Percentiles rank a stretch among this genome's conserved stretches.
Evolutionary conservation across 768 basidiomycete genomes (phyloP).

Genomic region (Russula emetica): DNA sequence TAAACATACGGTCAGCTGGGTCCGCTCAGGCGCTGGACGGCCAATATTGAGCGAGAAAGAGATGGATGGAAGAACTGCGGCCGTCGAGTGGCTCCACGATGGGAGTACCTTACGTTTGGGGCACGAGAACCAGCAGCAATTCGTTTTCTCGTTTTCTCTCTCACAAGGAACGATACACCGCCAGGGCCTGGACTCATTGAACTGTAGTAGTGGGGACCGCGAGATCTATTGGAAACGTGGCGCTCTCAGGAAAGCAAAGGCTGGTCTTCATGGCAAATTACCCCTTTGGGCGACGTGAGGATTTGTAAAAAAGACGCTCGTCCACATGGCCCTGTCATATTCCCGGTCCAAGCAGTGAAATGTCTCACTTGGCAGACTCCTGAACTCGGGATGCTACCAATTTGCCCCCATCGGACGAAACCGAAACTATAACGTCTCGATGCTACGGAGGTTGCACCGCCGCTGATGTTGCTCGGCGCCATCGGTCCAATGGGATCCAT

Average conservation of each 20-base stretch:
- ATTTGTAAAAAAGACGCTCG: neutral
- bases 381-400: neutral
- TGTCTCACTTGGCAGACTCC: neutral
- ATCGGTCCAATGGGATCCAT: slow-evolving; percentile 12
- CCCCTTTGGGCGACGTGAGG: slow-evolving; percentile 1
- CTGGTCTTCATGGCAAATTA: slow-evolving; percentile 17
- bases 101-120: neutral
- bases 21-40: neutral
- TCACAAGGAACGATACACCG: neutral
- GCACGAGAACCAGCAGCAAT: neutral
- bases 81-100: neutral
- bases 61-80: neutral
- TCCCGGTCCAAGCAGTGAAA: neutral
- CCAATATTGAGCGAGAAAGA: neutral
- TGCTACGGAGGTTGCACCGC: slow-evolving; percentile 11
- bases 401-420: neutral
- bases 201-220: neutral
- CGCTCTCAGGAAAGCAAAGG: slow-evolving; percentile 4
- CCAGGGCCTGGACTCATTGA: neutral
- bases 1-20: neutral
- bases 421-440: slow-evolving; percentile 14
- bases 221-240: slow-evolving; percentile 1
- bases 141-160: neutral
- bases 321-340: neutral
- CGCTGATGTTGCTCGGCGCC: slow-evolving; percentile 15